Conservation (phyloP, 78 protist species). For the Planoprotostelium fungivorum region DNA sequence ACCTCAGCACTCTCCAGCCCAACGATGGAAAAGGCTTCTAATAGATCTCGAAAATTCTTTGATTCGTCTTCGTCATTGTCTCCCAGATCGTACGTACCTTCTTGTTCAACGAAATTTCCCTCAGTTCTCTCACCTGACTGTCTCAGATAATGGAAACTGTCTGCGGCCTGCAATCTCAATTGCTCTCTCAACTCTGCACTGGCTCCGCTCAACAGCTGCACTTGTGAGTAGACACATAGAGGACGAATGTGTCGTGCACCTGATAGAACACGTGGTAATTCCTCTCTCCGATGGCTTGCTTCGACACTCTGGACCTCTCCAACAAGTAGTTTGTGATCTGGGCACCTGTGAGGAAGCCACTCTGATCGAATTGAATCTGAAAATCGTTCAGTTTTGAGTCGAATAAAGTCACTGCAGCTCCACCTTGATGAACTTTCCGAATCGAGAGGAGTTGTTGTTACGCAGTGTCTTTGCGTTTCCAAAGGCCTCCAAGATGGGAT, state of each 20-base stretch:
- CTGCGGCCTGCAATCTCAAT: constrained; percentile 8
- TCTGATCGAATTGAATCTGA: constrained; percentile 25
- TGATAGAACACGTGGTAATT: not conserved
- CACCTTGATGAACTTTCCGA: constrained; percentile 75
- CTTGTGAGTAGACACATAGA: not conserved
- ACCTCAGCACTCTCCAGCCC: not conserved
- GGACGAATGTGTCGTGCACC: constrained; percentile 14
- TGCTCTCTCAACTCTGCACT: constrained; percentile 12
- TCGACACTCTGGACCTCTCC: constrained; percentile 82
- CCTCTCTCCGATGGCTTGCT: constrained; percentile 75
- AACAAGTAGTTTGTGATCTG: constrained; percentile 59
- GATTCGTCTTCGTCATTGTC: not conserved
- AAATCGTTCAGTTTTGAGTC: not conserved
- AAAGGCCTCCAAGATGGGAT: constrained; percentile 84
- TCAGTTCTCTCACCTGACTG: not conserved
- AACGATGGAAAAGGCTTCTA: not conserved
- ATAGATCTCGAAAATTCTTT: not conserved
- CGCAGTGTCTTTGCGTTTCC: constrained; percentile 96
- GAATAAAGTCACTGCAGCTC: not conserved
- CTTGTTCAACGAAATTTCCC: no score
- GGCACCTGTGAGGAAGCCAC: constrained; percentile 81
- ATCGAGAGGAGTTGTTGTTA: constrained; percentile 94
- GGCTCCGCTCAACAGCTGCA: constrained; percentile 78
- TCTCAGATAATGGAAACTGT: constrained; percentile 48
- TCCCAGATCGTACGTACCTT: not conserved